Percentiles rank a stretch among this genome's conserved stretches.
Conservation (phyloP, 2,329 filamentous ascomycete species). For the Penicillium sp. region DNA sequence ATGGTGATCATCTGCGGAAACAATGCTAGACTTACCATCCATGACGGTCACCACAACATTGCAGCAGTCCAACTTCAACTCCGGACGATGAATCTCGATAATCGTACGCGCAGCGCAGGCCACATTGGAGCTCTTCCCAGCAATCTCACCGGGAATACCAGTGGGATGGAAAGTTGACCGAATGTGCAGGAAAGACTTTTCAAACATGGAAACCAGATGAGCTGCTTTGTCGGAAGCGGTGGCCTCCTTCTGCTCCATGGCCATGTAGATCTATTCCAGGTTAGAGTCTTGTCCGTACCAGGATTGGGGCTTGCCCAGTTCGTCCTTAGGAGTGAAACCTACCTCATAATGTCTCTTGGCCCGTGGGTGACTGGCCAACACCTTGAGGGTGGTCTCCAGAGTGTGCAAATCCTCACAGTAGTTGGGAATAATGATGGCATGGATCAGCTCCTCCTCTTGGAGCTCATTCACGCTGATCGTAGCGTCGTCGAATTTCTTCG, state of each 20-base stretch:
- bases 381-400: constrained; percentile 67
- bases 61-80: constrained; percentile 42
- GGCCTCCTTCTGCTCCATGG: constrained; percentile 70
- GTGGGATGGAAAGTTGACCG: constrained; percentile 68
- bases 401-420: constrained; percentile 74
- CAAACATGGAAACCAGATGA: constrained; percentile 63
- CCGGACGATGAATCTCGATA: constrained; percentile 25
- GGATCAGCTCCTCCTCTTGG: constrained; percentile 56
- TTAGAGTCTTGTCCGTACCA: not conserved
- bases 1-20: too few relatives aligned
- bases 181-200: constrained; percentile 66
- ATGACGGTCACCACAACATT: constrained; percentile 71
- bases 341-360: constrained; percentile 69
- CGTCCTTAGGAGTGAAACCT: constrained; percentile 36
- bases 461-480: constrained; percentile 53
- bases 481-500: constrained; percentile 43
- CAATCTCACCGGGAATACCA: constrained; percentile 67
- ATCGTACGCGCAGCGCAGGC: constrained; percentile 62
- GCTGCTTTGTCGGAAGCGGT: constrained; percentile 64
- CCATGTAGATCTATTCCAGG: constrained; percentile 64
- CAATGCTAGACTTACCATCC: constrained; percentile 59
- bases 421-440: constrained; percentile 71
- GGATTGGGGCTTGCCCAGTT: not conserved
- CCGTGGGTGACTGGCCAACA: constrained; percentile 67
- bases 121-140: constrained; percentile 74